phyloP scores from a whole-genome alignment of 2,329 filamentous ascomycete species.

The Kalmusia sp. region DNA sequence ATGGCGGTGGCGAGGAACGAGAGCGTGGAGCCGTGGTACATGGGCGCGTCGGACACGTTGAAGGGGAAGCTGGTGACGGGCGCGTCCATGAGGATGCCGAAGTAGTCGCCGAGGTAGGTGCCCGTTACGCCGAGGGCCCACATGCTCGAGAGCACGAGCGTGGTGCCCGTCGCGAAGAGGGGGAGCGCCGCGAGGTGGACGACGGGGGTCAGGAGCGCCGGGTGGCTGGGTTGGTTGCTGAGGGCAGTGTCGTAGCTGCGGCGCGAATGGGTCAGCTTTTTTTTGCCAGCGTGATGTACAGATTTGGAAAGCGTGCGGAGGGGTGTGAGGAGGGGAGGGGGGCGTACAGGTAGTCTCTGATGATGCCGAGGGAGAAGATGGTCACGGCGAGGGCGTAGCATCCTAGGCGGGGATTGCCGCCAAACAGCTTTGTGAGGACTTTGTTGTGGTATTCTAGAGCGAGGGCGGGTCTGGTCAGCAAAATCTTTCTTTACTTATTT shows the following conservation, averaged over 20 bases:
- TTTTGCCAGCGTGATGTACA: no score
- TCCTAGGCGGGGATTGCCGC: slow-evolving; percentile 76
- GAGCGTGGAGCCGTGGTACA: slow-evolving; percentile 95
- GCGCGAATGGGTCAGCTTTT: slow-evolving; percentile 28
- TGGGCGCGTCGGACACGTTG: slow-evolving; percentile 86
- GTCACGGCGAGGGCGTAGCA: slow-evolving; percentile 89
- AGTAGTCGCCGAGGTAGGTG: slow-evolving; percentile 98
- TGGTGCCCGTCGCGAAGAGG: slow-evolving; percentile 78
- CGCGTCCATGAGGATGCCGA: slow-evolving; percentile 95
- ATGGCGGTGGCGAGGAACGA: slow-evolving; percentile 90
- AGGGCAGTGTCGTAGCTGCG: slow-evolving; percentile 84
- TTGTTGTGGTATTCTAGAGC: slow-evolving; percentile 86
- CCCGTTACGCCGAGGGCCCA: slow-evolving; percentile 92
- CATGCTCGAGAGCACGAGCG: slow-evolving; percentile 87
- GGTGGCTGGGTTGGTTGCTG: slow-evolving; percentile 75
- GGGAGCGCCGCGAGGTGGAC: slow-evolving; percentile 70
- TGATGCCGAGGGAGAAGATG: slow-evolving; percentile 90
- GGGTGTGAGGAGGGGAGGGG: not conserved
- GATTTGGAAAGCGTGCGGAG: slow-evolving; percentile 1
- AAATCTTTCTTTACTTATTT: not conserved
- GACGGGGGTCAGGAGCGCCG: slow-evolving; percentile 68
- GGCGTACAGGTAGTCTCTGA: slow-evolving; percentile 71
- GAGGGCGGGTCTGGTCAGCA: no score
- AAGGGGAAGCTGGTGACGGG: slow-evolving; percentile 97
- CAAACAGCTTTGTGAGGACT: slow-evolving; percentile 84